Evolutionary conservation across 768 basidiomycete genomes (phyloP).

Genomic region (Hericium alpestre): DNA sequence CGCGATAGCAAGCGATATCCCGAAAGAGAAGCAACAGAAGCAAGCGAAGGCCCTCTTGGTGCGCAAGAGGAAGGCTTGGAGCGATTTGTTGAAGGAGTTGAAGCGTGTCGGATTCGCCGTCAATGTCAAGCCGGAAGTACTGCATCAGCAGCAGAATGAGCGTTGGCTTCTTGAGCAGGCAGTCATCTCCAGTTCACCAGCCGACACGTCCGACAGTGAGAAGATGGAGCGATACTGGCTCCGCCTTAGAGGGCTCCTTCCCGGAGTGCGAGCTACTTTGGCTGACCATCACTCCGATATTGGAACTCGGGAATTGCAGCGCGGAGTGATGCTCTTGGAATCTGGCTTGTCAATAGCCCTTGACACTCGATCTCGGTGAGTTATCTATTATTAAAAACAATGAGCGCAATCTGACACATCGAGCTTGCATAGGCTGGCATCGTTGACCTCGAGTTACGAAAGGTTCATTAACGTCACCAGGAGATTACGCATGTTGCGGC

Average conservation of each 20-base stretch:
- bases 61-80: constrained; percentile 84
- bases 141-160: constrained; percentile 41
- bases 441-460: neutral
- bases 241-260: constrained; percentile 54
- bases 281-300: constrained; percentile 72
- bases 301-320: constrained; percentile 76
- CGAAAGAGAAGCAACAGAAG: constrained; percentile 45
- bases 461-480: constrained; percentile 2
- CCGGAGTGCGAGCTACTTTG: constrained; percentile 51
- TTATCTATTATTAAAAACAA: constrained; percentile 3
- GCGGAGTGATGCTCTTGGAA: constrained; percentile 70
- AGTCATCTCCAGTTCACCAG: constrained; percentile 18
- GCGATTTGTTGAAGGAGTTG: constrained; percentile 83
- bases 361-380: constrained; percentile 54
- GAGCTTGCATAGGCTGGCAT: constrained; percentile 3
- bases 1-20: constrained; percentile 30
- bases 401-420: neutral
- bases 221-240: constrained; percentile 55
- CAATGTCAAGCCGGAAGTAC: constrained; percentile 60
- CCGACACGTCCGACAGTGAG: constrained; percentile 12
- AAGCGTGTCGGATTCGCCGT: constrained; percentile 67
- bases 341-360: constrained; percentile 64
- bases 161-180: constrained; percentile 63
- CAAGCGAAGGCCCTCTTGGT: constrained; percentile 62
- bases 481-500: constrained; percentile 8